Evolutionary conservation across 345 rosid genomes (phyloP).

Genomic region (rapeseed (Brassica napus)): Da-Ae NC_063452.1:12802001-12802500

Average conservation of each 20-base stretch:
- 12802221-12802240: slow-evolving; percentile 20
- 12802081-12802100: slow-evolving; percentile 17
- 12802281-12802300: slow-evolving; percentile 15
- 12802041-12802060: slow-evolving; percentile 20
- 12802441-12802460: not conserved
- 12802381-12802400: not conserved
- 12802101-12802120: slow-evolving; percentile 21
- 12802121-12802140: slow-evolving; percentile 25
- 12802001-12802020: not conserved
- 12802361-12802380: not conserved
- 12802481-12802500: not conserved
- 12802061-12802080: slow-evolving; percentile 19
- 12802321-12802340: not conserved
- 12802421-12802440: not conserved
- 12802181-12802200: slow-evolving; percentile 27
- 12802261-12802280: slow-evolving; percentile 9
- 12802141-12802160: slow-evolving; percentile 10
- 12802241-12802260: not conserved
- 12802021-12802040: slow-evolving; percentile 18
- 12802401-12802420: not conserved
- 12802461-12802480: not conserved
- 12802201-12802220: slow-evolving; percentile 33
- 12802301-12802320: not conserved
- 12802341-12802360: not conserved
- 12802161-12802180: slow-evolving; percentile 12